These are phyloP conservation scores for Echria macrotheca DNA, from an alignment of 495 filamentous ascomycete genomes.

Conservation along the genomic window DNA sequence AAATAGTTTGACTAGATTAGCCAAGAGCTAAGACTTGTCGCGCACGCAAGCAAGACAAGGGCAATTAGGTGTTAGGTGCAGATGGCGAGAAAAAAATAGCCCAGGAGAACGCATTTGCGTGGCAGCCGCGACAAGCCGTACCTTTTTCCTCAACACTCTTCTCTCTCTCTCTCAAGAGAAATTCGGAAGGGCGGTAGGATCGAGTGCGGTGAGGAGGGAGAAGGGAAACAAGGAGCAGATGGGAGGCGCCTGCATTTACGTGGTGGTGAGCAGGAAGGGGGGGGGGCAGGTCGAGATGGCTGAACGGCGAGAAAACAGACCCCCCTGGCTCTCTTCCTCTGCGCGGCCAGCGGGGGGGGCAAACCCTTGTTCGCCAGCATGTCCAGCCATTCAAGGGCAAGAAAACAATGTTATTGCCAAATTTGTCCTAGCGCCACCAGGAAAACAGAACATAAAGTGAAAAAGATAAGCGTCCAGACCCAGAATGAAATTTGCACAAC, in stretches of 20 bases:
- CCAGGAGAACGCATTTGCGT: too few species aligned
- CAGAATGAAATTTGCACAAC: too few species aligned
- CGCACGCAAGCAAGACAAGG: too few species aligned
- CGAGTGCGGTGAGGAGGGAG: constrained; percentile 31
- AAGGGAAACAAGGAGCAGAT: constrained; percentile 29
- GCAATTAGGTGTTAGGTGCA: too few species aligned
- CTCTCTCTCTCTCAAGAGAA: constrained; percentile 25
- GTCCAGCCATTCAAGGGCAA: constrained; percentile 24
- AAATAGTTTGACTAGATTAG: too few species aligned
- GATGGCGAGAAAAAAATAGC: too few species aligned
- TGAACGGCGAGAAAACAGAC: constrained; percentile 32
- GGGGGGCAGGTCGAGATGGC: constrained; percentile 33
- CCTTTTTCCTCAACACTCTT: constrained; percentile 33
- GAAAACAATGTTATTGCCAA: constrained; percentile 25
- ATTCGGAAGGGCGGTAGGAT: constrained; percentile 36
- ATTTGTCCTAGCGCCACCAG: constrained; percentile 29
- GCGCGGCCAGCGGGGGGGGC: constrained; percentile 3
- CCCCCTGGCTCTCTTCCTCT: constrained; percentile 22
- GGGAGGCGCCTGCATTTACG: constrained; percentile 37
- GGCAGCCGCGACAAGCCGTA: too few species aligned
- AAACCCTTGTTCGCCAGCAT: constrained; percentile 16
- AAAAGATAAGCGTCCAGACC: constrained; percentile 11
- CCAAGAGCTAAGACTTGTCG: too few species aligned
- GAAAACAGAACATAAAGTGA: constrained; percentile 11
- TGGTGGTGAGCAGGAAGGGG: constrained; percentile 36